Conservation (phyloP, 2,329 filamentous ascomycete genomes). For the Cladosporium oxysporum region DNA sequence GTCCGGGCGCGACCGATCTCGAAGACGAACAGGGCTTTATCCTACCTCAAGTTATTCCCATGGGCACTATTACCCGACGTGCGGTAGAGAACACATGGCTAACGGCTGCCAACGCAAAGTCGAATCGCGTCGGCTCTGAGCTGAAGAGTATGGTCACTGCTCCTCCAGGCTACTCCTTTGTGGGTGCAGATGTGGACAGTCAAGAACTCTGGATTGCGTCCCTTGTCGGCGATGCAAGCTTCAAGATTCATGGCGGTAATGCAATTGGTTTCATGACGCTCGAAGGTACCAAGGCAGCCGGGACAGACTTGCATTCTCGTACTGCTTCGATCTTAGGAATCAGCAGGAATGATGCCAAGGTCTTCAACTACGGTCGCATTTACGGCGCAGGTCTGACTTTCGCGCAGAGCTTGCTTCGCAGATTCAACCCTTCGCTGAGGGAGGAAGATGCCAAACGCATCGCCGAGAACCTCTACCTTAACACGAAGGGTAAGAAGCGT, state of each 20-base stretch:
- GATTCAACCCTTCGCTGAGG: conserved; percentile 85
- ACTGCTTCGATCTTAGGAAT: conserved; percentile 92
- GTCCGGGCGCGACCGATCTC: conserved; percentile 30
- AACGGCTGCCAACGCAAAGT: conserved; percentile 95
- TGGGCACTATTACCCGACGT: conserved; percentile 94
- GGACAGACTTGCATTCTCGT: conserved; percentile 91
- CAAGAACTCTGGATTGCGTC: conserved; percentile 98
- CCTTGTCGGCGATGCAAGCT: conserved; percentile 89
- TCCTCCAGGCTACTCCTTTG: conserved; percentile 86
- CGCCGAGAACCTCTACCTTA: conserved; percentile 78
- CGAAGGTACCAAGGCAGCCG: conserved; percentile 90
- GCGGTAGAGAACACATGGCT: conserved; percentile 98
- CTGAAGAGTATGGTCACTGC: conserved; percentile 96
- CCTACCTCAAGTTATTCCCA: conserved; percentile 91
- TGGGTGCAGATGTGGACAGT: conserved; percentile 95
- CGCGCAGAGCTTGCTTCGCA: conserved; percentile 81
- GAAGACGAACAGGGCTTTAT: conserved; percentile 71
- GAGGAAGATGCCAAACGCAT: conserved; percentile 76
- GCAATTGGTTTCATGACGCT: conserved; percentile 99
- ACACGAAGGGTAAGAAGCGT: conserved; percentile 88
- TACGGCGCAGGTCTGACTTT: conserved; percentile 98
- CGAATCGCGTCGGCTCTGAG: conserved; percentile 93
- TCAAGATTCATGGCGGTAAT: conserved; percentile 92
- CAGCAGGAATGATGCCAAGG: conserved; percentile 89
- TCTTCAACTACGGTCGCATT: conserved; percentile 98